phyloP scores from a whole-genome alignment of 371 early-diverging fungal genomes.

The Mucor sp. region DNA sequence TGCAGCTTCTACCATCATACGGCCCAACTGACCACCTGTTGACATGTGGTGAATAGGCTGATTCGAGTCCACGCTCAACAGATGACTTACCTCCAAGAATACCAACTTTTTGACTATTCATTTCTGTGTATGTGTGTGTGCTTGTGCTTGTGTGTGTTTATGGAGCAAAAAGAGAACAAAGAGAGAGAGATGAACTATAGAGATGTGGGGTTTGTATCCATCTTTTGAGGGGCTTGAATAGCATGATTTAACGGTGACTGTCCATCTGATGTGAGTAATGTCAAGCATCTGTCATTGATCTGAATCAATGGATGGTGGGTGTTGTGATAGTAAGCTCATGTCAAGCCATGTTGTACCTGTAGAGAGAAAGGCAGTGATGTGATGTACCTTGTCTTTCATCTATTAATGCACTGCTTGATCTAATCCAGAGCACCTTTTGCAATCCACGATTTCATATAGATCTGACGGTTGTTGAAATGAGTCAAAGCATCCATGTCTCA shows the following conservation, averaged over 20 bases:
- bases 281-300: not conserved
- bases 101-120: conserved; percentile 67
- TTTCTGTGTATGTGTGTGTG: conserved; percentile 8
- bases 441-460: no score
- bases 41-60: not conserved
- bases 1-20: conserved; percentile 96
- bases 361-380: no score
- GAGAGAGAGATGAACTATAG: not conserved
- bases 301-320: not conserved
- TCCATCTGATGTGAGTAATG: conserved; percentile 5
- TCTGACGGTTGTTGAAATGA: no score
- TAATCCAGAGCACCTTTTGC: no score
- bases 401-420: no score
- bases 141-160: not conserved
- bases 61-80: not conserved
- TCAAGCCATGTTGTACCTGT: no score
- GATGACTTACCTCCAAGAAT: conserved; percentile 60
- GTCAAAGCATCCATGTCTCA: no score
- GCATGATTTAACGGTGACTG: conserved; percentile 1
- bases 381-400: no score
- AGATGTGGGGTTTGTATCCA: not conserved
- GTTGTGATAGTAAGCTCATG: no score
- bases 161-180: not conserved
- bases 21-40: conserved; percentile 90
- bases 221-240: conserved; percentile 1